Evolutionary conservation across 176 grass and related monocot genomes (phyloP), one percentile per base, ranked within the genome.

Genomic region (Aegilops tauschii): DNA sequence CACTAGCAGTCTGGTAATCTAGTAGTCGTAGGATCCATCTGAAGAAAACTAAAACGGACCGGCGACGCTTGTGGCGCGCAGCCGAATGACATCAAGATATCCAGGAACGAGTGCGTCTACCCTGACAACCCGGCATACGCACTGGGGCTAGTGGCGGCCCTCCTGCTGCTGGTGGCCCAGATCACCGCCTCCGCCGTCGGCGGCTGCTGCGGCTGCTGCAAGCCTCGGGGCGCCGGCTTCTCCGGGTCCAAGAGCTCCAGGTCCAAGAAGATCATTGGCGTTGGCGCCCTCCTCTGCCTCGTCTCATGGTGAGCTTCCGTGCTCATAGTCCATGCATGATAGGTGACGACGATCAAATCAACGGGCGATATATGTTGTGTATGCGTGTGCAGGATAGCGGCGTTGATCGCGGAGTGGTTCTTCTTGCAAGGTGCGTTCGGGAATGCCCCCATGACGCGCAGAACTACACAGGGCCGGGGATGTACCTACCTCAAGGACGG

Each of bases 121-220:
- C 69, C 69, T 21, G 18, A 13, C 2, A 89, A 9, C 20, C 6
- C 77, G 1, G 77, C 88, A 12, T 66, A 61, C 21, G 4, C 6
- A 34, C 45, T 89, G 35, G 77, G n/a, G 14, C 0, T 77, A 3
- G 11, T 73, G 21, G 77, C 83, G 14, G 36, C 37, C 9, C 20
- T 90, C 78, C 76, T 90, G 63, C 62, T 90, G 6, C 5, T 84
- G 16, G 45, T 34, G 0, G 75, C 40, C 4, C 87, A 89, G 82
- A 52, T 80, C 82, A 52, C 64, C 63, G 18, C 82, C 62, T 14
- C 83, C 1, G 71, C 37, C 35, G 83, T n/a, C 18, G 64, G 62
- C 14, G 50, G 83, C 25, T 90, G 88, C 63, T 90, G 83, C 30
- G 78, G 83, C 10, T 78, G 78, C 83, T 82, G 83, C 88, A 84